Evolutionary conservation across 148 eudicot genomes (phyloP), one percentile per base, ranked within the genome.

Genomic region (Chenopodium album): DNA sequence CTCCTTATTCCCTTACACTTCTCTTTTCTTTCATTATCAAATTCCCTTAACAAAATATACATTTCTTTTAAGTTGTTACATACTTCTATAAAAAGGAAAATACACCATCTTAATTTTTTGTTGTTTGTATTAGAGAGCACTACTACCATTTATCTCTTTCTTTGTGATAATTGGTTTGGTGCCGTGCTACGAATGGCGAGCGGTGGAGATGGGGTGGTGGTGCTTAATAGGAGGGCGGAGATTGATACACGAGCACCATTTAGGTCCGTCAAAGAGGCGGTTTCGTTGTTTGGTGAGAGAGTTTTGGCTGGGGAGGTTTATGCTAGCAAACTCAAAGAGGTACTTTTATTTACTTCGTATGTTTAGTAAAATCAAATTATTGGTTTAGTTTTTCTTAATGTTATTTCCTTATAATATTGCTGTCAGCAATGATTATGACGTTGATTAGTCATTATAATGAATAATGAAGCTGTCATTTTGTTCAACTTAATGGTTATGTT

Each of bases 171-270:
- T 41, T 37, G 16, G 54, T 50, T 50, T 50, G 54, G 54, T 50
- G 54, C 54, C 52, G 54, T 20, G 54, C 11, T 41, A 9, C 77
- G 22, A 52, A 74, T 74, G 77, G 62, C 79, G 84, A 83, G 54
- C 17, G 73, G 73, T 13, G 83, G 68, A 64, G 79, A 79, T 9
- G 76, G 80, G 68, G 71, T 64, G 69, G 16, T 28, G 73, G 79
- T 62, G 82, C 78, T 67, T 79, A 87, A 14, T 69, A 78, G 78
- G 17, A 88, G 87, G 83, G 92, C 92, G 10, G 98, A 94, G 82
- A 92, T 94, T 63, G 96, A 94, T 71, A 91, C 94, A 0, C 84
- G 89, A 17, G 88, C 92, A 5, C 98, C 95, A 1, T 94, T 92
- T 70, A 79, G 89, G 68, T 94, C 98, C 0, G 93, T 92, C 0